phyloP scores from a whole-genome alignment of 257 asterid species.

The Jacaranda copaia region DNA sequence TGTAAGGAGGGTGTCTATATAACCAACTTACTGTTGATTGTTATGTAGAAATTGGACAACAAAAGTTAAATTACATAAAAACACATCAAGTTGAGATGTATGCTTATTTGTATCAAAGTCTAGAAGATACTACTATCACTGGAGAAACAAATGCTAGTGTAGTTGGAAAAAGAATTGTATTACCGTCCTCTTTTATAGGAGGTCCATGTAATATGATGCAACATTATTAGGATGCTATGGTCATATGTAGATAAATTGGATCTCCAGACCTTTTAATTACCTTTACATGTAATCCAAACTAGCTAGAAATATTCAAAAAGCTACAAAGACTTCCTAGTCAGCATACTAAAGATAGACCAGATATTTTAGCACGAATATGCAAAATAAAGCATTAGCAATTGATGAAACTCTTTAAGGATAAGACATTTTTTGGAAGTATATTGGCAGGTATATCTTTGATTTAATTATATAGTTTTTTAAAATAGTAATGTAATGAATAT shows the following conservation, averaged over 20 bases:
- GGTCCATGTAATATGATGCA: background rate
- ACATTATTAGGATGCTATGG: background rate
- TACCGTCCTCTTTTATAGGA: conserved; percentile 8
- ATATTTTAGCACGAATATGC: background rate
- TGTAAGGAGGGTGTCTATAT: background rate
- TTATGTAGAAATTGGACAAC: background rate
- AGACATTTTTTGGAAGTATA: background rate
- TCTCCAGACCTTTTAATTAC: background rate
- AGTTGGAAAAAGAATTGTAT: background rate
- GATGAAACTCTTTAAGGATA: background rate
- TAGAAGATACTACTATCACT: background rate
- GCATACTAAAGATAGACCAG: background rate
- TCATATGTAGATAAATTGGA: background rate
- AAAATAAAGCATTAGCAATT: background rate
- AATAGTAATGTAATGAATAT: background rate
- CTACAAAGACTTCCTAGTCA: background rate
- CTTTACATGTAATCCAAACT: background rate
- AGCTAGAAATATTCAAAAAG: conserved; percentile 12
- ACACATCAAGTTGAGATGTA: background rate
- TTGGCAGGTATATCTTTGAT: background rate
- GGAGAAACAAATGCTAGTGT: background rate
- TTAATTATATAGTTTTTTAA: background rate
- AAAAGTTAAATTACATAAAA: background rate
- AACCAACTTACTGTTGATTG: background rate
- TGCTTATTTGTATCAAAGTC: background rate